These are phyloP conservation scores for Alliaria petiolata DNA, from an alignment of 345 rosid genomes.

Conservation along the genomic window DNA sequence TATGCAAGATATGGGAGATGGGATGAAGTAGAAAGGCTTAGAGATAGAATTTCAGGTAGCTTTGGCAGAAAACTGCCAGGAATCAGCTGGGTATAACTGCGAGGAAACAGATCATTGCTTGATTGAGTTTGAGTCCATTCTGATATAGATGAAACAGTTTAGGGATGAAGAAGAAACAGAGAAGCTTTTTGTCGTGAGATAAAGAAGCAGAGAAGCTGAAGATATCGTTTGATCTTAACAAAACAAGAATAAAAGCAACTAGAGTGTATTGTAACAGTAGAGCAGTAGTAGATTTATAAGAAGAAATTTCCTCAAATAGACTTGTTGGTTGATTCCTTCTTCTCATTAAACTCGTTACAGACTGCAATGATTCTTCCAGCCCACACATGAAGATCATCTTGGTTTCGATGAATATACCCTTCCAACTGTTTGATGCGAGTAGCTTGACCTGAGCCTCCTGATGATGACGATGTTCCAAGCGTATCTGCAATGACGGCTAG, in stretches of 20 bases:
- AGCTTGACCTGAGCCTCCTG: background rate
- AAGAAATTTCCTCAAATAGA: no score
- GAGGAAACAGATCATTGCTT: background rate
- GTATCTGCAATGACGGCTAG: background rate
- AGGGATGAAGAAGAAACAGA: background rate
- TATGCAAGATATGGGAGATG: constrained; percentile 78
- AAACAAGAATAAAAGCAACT: no score
- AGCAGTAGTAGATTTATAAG: no score
- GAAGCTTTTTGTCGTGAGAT: no score
- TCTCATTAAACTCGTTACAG: background rate
- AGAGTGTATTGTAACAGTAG: no score
- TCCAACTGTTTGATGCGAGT: background rate
- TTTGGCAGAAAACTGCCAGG: constrained; percentile 51
- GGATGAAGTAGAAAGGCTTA: constrained; percentile 57
- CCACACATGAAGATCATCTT: background rate
- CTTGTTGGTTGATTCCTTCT: background rate
- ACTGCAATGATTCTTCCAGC: background rate
- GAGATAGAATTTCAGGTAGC: constrained; percentile 39
- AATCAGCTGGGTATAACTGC: constrained; percentile 48
- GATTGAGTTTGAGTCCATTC: background rate
- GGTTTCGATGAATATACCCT: background rate
- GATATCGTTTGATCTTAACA: no score
- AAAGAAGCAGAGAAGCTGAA: no score
- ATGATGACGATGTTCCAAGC: background rate
- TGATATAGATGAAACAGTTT: no score